Base-by-base conservation (phyloP, 2,329 filamentous ascomycete species). In the Thelonectria olida region DNA sequence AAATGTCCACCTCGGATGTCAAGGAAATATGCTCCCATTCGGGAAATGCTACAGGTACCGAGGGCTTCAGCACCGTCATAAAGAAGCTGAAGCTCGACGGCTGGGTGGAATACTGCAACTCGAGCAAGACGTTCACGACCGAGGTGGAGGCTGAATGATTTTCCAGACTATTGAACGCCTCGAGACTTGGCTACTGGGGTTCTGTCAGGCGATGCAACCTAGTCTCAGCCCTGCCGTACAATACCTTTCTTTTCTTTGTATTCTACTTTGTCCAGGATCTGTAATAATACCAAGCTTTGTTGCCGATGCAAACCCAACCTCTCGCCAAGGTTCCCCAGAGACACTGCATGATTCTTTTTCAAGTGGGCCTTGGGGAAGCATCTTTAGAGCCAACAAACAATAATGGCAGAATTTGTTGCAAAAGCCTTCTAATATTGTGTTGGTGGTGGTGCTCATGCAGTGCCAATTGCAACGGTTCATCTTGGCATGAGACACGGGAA, bases 1-100 rank as follows among this genome's bases (percentile, higher is more conserved):
- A 67, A 3, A 76, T 84, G 17, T 68, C 73, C 3, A 50, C 68
- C 4, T 61, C 64, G 19, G 64, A 76, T 62, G 72, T 80, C 65
- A 61, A 74, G 5, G 68, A 73, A 6, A 80, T 81, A 20, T 90
- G 87, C 71, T 75, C 78, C 3, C 55, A 59, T 41, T 57, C 65
- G 41, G 77, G 74, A 19, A 67, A 72, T 15, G 81, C 80, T 6
- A 65, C 72, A 2, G 82, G 79, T 2, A 80, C 81, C 1, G 72
- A 78, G 1, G 77, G 78, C 1, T 90, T 91, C 69, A 90, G 86
- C 61, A 90, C 85, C 5, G 80, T 90, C 25, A 79, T 91, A 61
- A 91, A 91, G 80, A 86, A 85, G 67, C 86, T 89, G 83, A 75
- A 85, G 49, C 75, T 91, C 50, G 84, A 89, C 65, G 84, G 84